phyloP scores from a whole-genome alignment of 1,284 basidiomycete species.

The Pascua sp. region DNA sequence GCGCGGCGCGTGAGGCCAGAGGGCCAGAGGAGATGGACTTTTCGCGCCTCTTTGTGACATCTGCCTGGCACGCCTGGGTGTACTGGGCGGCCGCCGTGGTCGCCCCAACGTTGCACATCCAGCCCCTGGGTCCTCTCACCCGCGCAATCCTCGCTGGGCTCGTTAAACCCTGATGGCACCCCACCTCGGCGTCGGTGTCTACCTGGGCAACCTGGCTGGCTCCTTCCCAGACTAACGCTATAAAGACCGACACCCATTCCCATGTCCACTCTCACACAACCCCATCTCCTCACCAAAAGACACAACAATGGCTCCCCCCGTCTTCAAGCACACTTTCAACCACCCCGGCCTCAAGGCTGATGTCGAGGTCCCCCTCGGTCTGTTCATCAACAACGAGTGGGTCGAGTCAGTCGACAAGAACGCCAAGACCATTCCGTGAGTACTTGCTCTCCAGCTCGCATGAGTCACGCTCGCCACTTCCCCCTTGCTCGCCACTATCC shows the following conservation, averaged over 20 bases:
- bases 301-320: constrained; percentile 25
- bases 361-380: constrained; percentile 64
- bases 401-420: constrained; percentile 61
- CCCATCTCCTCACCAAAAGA: constrained; percentile 2
- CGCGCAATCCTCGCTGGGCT: too few species aligned
- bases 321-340: constrained; percentile 62
- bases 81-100: too few species aligned
- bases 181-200: too few species aligned
- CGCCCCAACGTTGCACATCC: too few species aligned
- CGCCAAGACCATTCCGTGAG: constrained; percentile 46
- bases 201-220: neutral
- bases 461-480: neutral
- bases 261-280: constrained; percentile 2
- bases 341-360: constrained; percentile 65
- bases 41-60: too few species aligned
- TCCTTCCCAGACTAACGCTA: neutral
- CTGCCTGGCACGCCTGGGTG: too few species aligned
- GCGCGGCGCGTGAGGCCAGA: too few species aligned
- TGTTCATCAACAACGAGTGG: constrained; percentile 81
- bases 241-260: constrained; percentile 9
- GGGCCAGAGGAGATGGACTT: too few species aligned
- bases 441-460: neutral
- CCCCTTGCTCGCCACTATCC: neutral
- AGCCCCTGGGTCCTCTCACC: too few species aligned
- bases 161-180: too few species aligned